Base-by-base conservation (phyloP, 2,329 filamentous ascomycete genomes). In the Aspergillus caelatus region DNA sequence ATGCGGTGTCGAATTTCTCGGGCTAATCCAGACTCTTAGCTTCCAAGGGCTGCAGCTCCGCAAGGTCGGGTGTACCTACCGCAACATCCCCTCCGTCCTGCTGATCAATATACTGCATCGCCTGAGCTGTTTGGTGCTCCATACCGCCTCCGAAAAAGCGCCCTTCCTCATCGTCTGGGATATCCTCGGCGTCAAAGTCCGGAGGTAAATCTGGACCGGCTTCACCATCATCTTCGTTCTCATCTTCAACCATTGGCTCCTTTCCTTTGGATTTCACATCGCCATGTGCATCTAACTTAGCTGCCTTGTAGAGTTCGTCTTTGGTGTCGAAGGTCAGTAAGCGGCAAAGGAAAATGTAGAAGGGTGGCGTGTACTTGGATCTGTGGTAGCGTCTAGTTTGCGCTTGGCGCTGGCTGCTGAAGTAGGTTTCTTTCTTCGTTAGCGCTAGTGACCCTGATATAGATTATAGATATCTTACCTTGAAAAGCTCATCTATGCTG, bases 131-230 rank as follows among this genome's bases (percentile, higher is more conserved):
- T 68, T 92, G 86, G 62, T 89, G 85, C 30, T 90, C 92, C 71
- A 99, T 90, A 39, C 95, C 95, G 60, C 93, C 92, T 50, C 94
- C 95, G 71, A 97, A 99, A 82, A 99, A 99, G 12, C 95, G 89
- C 1, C 94, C 95, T 67, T 96, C 95, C 59, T 97, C 93, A 71
- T 97, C 94, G 69, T 94, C 91, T 10, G 77, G 82, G 79, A 85
- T 81, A 55, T 87, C 84, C 57, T 85, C 86, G 41, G 84, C 80
- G 59, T 83, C 84, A 30, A 86, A 82, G 66, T 87, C 86, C 8
- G 83, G 82, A 16, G 87, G 85, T 41, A 85, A 79, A 50, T 86
- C 83, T 1, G 85, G 85, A 0, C 85, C 85, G 2, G 85, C 78
- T 60, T 81, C 78, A 32, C 77, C 77, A 26, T 82, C 82, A 43